phyloP scores from a whole-genome alignment of 768 basidiomycete species.

The Rhodotorula kratochvilovae region DNA sequence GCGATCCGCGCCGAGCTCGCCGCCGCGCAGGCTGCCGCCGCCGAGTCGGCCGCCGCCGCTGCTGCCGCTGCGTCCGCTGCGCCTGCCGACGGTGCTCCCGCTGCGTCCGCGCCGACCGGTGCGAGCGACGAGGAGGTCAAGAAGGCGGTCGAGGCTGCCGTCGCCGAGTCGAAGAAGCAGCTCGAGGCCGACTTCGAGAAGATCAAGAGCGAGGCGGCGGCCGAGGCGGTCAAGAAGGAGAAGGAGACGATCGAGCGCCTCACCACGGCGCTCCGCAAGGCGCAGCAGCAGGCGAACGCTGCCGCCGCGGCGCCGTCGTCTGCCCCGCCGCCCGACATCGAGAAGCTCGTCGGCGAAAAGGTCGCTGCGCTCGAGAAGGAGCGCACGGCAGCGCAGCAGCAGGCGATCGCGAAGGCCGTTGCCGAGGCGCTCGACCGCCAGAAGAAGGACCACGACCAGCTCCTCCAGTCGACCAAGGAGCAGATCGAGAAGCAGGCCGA shows the following conservation, averaged over 20 bases:
- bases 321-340: conserved; percentile 31
- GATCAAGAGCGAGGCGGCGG: conserved; percentile 46
- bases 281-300: conserved; percentile 30
- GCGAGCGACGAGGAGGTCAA: conserved; percentile 44
- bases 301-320: neutral
- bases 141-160: conserved; percentile 47
- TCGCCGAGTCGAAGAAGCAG: conserved; percentile 40
- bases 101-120: conserved; percentile 40
- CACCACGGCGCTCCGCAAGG: conserved; percentile 29
- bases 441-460: conserved; percentile 26
- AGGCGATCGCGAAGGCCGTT: conserved; percentile 45
- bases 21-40: conserved; percentile 2
- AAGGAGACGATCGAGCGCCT: conserved; percentile 44
- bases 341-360: conserved; percentile 56
- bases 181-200: conserved; percentile 47
- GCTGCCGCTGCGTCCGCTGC: neutral
- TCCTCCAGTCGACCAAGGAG: conserved; percentile 28
- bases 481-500: conserved; percentile 31
- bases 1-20: conserved; percentile 18
- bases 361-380: conserved; percentile 54
- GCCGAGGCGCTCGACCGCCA: conserved; percentile 29
- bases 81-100: neutral
- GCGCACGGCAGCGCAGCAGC: conserved; percentile 23
- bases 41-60: neutral
- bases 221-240: conserved; percentile 49